Evolutionary conservation across 345 rosid genomes (phyloP).

Genomic region (Erucastrum elatum): DNA sequence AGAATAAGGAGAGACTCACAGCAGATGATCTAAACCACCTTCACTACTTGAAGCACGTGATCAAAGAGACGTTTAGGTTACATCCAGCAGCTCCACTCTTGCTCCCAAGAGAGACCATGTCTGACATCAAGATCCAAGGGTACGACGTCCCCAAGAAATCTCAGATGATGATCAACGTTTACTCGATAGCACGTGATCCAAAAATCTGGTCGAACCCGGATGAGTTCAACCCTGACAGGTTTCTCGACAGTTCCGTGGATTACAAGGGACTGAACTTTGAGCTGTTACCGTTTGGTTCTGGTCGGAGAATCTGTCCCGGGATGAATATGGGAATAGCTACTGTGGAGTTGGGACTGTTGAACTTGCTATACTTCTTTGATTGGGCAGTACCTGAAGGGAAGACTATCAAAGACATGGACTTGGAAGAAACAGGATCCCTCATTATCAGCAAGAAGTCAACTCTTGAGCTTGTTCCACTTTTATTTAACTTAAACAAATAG

Average conservation of each 20-base stretch:
- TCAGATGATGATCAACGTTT: constrained; percentile 49
- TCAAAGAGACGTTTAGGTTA: constrained; percentile 62
- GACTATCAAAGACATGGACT: constrained; percentile 23
- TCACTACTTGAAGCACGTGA: constrained; percentile 59
- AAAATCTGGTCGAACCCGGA: constrained; percentile 49
- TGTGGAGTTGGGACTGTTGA: constrained; percentile 31
- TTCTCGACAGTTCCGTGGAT: constrained; percentile 45
- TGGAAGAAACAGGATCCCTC: constrained; percentile 23
- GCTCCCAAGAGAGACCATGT: constrained; percentile 46
- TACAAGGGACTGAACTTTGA: constrained; percentile 50
- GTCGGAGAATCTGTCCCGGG: constrained; percentile 60
- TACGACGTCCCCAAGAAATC: constrained; percentile 51
- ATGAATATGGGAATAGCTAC: constrained; percentile 34
- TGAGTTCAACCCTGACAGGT: constrained; percentile 60
- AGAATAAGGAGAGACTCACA: constrained; percentile 40
- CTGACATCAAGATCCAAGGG: constrained; percentile 43
- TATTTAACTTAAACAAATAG: not conserved
- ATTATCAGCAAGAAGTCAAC: constrained; percentile 37
- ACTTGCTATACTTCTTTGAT: constrained; percentile 34
- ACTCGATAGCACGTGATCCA: constrained; percentile 53
- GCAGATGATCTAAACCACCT: constrained; percentile 55
- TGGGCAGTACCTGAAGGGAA: constrained; percentile 32
- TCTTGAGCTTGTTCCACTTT: constrained; percentile 30
- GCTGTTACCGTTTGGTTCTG: constrained; percentile 55
- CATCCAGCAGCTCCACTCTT: constrained; percentile 65